A percentile compares a stretch with the other conserved stretches of the same genome.
Conservation (phyloP, 352 stramenopile genomes). For the Phytopythium oedochilum region DNA sequence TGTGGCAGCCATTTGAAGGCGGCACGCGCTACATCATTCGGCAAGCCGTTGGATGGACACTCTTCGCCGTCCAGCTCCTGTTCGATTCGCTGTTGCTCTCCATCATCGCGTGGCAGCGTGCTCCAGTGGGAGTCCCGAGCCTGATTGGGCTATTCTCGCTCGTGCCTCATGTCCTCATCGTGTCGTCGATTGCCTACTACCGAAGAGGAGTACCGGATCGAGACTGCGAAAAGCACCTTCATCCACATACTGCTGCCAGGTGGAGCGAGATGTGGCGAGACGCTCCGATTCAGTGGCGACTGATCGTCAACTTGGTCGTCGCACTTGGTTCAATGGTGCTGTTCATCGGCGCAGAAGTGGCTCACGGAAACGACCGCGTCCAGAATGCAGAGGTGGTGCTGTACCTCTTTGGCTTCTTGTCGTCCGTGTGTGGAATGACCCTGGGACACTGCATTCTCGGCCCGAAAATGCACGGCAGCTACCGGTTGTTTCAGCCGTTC, state of each 20-base stretch:
- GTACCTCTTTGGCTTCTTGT: slow-evolving; percentile 39
- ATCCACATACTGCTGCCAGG: background rate
- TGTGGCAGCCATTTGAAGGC: slow-evolving; percentile 51
- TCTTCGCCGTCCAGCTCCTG: slow-evolving; percentile 41
- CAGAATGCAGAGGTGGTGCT: slow-evolving; percentile 33
- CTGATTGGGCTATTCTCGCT: slow-evolving; percentile 26
- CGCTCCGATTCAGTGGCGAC: slow-evolving; percentile 19
- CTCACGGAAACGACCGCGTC: slow-evolving; percentile 14
- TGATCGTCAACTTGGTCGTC: slow-evolving; percentile 23
- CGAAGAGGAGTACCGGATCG: background rate
- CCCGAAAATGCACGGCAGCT: slow-evolving; percentile 28
- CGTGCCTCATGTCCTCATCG: slow-evolving; percentile 28
- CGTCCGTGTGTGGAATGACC: slow-evolving; percentile 26
- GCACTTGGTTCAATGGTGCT: slow-evolving; percentile 21
- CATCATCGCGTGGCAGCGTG: slow-evolving; percentile 11
- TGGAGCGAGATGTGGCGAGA: slow-evolving; percentile 19
- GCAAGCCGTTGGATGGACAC: slow-evolving; percentile 47
- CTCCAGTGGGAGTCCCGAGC: slow-evolving; percentile 24
- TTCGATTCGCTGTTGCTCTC: slow-evolving; percentile 44
- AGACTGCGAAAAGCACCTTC: background rate
- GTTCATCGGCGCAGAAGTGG: slow-evolving; percentile 27
- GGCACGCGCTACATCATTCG: slow-evolving; percentile 37
- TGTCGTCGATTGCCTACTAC: slow-evolving; percentile 37
- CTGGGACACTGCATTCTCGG: slow-evolving; percentile 35
- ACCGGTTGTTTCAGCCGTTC: slow-evolving; percentile 44